These are phyloP conservation scores for Jasminum sambac DNA, from an alignment of 257 asterid genomes.

Conservation along the genomic window DNA sequence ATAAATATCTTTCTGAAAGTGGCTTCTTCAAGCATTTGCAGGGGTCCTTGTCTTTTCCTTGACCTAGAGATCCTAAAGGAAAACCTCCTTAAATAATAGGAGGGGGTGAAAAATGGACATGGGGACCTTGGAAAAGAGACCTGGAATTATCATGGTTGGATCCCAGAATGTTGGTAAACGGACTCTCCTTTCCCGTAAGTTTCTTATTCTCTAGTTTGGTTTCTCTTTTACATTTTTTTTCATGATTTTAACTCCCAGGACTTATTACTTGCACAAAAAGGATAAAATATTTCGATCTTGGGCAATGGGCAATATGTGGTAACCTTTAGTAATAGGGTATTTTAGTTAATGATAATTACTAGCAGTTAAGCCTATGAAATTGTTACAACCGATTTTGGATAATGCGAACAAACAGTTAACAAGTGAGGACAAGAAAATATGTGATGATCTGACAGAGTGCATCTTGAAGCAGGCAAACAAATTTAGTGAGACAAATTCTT, in stretches of 20 bases:
- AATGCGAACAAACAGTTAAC: not conserved
- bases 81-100: not conserved
- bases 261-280: not conserved
- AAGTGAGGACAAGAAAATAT: not conserved
- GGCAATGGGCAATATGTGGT: not conserved
- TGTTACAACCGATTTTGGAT: slow-evolving; percentile 5
- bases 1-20: no score
- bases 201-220: slow-evolving; percentile 15
- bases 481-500: not conserved
- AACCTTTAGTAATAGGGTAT: not conserved
- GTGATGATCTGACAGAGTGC: slow-evolving; percentile 13
- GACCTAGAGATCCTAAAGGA: not conserved
- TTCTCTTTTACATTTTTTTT: not conserved
- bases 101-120: slow-evolving; percentile 34
- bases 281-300: not conserved
- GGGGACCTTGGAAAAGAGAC: slow-evolving; percentile 63
- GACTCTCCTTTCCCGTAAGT: slow-evolving; percentile 76
- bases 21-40: no score
- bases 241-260: not conserved
- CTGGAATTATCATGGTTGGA: slow-evolving; percentile 70
- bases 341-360: not conserved
- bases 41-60: not conserved
- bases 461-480: not conserved
- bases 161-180: slow-evolving; percentile 90
- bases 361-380: not conserved